Conservation (phyloP, 2,329 filamentous ascomycete genomes). For the Aspergillus sp. region DNA sequence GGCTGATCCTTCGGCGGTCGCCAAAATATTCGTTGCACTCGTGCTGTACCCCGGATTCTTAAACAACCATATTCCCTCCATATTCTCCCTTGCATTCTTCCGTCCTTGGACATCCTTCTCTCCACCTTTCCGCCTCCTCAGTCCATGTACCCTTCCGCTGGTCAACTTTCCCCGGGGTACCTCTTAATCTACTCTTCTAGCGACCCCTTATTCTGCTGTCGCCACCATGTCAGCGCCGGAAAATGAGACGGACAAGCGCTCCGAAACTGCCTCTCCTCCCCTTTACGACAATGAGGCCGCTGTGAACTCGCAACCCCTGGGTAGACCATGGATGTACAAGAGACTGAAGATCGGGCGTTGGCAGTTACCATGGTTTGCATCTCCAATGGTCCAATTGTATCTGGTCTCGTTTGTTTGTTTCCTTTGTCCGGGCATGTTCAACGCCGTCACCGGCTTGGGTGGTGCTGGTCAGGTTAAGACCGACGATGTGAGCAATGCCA, state of each 20-base stretch:
- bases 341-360: slow-evolving; percentile 45
- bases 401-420: slow-evolving; percentile 65
- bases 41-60: background rate
- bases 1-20: background rate
- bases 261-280: background rate
- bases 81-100: background rate
- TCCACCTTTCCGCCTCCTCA: background rate
- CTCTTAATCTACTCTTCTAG: slow-evolving; percentile 5
- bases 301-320: slow-evolving; percentile 14
- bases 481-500: slow-evolving; percentile 56
- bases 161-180: background rate
- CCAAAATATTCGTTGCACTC: background rate
- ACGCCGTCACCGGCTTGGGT: slow-evolving; percentile 56
- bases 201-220: background rate
- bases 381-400: slow-evolving; percentile 60
- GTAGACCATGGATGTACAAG: slow-evolving; percentile 58
- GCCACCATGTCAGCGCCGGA: background rate
- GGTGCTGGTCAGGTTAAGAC: slow-evolving; percentile 52
- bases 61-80: background rate
- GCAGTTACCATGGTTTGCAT: slow-evolving; percentile 59
- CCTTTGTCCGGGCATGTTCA: slow-evolving; percentile 65
- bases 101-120: background rate
- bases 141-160: too few relatives aligned
- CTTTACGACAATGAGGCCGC: slow-evolving; percentile 15
- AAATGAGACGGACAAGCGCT: background rate